phyloP scores from a whole-genome alignment of 257 asterid species.

The Solanum bulbocastanum region DNA sequence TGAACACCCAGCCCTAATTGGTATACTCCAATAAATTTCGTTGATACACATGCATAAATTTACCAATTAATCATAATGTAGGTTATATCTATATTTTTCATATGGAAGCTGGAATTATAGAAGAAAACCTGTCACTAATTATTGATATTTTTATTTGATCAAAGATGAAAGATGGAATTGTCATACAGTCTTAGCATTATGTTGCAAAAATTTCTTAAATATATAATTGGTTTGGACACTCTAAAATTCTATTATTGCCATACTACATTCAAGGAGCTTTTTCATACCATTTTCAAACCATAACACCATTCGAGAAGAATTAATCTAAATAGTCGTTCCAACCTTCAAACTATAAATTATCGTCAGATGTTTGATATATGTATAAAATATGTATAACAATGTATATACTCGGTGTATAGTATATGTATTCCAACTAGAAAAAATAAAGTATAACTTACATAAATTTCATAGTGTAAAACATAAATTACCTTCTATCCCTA shows the following conservation, averaged over 20 bases:
- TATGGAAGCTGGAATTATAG: neutral
- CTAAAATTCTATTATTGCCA: neutral
- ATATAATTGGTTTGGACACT: neutral
- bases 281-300: neutral
- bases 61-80: neutral
- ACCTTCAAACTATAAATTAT: neutral
- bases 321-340: neutral
- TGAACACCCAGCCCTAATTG: too few relatives aligned
- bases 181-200: neutral
- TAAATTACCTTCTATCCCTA: too few relatives aligned
- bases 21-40: neutral
- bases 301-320: neutral
- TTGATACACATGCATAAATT: neutral
- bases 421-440: neutral
- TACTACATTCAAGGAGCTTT: neutral
- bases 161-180: neutral
- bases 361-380: neutral
- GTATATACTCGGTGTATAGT: neutral
- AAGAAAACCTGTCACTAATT: neutral
- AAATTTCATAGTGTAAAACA: too few relatives aligned
- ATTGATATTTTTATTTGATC: neutral
- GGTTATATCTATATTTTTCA: neutral
- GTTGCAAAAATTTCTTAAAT: neutral
- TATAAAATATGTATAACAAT: neutral
- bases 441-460: neutral